These are phyloP conservation scores for Leccinum fallax DNA, from an alignment of 1,284 basidiomycete genomes.

Conservation along the genomic window DNA sequence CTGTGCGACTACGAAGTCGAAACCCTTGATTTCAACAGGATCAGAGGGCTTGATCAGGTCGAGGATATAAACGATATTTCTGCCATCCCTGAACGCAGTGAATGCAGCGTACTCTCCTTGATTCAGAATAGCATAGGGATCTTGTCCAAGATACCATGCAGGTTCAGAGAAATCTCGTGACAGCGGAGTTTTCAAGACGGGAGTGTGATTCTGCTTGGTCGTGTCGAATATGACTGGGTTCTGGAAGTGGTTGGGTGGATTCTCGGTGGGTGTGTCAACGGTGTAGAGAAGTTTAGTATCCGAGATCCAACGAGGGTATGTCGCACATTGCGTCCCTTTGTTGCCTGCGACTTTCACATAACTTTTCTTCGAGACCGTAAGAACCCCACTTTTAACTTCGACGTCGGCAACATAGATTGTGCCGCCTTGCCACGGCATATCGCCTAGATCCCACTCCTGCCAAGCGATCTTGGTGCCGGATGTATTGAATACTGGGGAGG, in stretches of 20 bases:
- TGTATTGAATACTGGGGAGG: slow-evolving; percentile 59
- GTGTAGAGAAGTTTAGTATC: slow-evolving; percentile 60
- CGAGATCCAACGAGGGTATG: slow-evolving; percentile 60
- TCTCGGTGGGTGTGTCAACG: slow-evolving; percentile 57
- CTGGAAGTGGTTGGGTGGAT: slow-evolving; percentile 39
- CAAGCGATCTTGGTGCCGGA: slow-evolving; percentile 67
- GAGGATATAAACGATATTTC: slow-evolving; percentile 50
- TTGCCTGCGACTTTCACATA: slow-evolving; percentile 46
- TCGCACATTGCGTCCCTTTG: slow-evolving; percentile 45
- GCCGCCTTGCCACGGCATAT: slow-evolving; percentile 82
- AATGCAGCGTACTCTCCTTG: slow-evolving; percentile 46
- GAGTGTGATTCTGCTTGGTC: slow-evolving; percentile 27
- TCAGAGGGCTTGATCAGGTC: slow-evolving; percentile 38
- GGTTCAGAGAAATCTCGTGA: slow-evolving; percentile 59
- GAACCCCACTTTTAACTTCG: too few relatives aligned
- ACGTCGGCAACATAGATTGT: slow-evolving; percentile 57
- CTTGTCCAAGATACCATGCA: slow-evolving; percentile 52
- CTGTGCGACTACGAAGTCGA: slow-evolving; percentile 49
- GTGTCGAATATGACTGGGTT: slow-evolving; percentile 62
- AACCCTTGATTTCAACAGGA: slow-evolving; percentile 28
- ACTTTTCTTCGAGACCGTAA: neutral
- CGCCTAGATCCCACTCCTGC: slow-evolving; percentile 72
- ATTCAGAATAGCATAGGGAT: slow-evolving; percentile 50
- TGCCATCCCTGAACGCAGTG: slow-evolving; percentile 48
- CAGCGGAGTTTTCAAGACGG: slow-evolving; percentile 45